Evolutionary conservation across 2,329 filamentous ascomycete genomes (phyloP).

Genomic region (Dactylonectria estremocensis): DNA sequence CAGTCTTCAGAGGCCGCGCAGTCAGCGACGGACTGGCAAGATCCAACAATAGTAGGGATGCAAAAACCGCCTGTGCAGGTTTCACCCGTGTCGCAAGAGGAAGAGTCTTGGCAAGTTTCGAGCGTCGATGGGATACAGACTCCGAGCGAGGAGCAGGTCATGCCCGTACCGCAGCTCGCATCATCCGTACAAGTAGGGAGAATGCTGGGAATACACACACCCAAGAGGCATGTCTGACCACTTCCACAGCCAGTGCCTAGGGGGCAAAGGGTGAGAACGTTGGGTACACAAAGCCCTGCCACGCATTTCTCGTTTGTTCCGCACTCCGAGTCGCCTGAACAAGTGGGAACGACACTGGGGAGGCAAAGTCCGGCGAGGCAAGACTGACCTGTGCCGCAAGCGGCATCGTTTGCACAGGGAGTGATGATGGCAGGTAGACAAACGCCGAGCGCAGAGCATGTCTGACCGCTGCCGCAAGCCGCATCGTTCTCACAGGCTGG

Average conservation of each 20-base stretch:
- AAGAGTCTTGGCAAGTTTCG: background rate
- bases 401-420: background rate
- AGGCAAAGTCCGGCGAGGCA: conserved; percentile 3
- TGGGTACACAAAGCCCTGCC: conserved; percentile 3
- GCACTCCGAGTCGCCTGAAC: background rate
- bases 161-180: background rate
- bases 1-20: conserved; percentile 5
- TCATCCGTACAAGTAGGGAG: conserved; percentile 9
- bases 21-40: conserved; percentile 3
- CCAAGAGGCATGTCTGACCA: conserved; percentile 4
- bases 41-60: background rate
- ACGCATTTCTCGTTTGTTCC: background rate
- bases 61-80: background rate
- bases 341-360: background rate
- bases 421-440: conserved; percentile 11
- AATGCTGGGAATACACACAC: conserved; percentile 14
- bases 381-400: background rate
- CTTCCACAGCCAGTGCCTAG: background rate
- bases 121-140: background rate
- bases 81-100: background rate
- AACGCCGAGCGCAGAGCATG: conserved; percentile 3
- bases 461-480: background rate
- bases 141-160: background rate
- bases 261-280: conserved; percentile 2
- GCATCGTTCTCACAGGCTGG: conserved; percentile 3